These are phyloP conservation scores for Rhizopogon sp. DNA, from an alignment of 768 basidiomycete species.

Conservation along the genomic window DNA sequence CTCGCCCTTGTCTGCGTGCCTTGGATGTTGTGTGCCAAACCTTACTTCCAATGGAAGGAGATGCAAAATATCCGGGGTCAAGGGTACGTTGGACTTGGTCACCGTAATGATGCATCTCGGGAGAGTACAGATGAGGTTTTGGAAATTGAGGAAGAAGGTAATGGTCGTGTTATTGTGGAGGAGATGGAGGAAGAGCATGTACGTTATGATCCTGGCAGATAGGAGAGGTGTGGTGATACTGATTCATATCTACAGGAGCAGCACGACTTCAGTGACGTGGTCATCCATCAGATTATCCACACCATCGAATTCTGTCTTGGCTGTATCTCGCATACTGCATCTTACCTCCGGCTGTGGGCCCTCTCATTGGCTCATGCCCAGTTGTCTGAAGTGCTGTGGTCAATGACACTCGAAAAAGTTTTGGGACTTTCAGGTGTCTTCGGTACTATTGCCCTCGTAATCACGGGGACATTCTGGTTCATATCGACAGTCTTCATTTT, in stretches of 20 bases:
- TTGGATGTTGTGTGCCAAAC: constrained; percentile 90
- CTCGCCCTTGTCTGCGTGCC: constrained; percentile 87
- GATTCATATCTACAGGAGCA: constrained; percentile 47
- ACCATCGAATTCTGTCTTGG: constrained; percentile 99
- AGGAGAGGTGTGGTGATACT: constrained; percentile 2
- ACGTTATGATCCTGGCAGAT: constrained; percentile 27
- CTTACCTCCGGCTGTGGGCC: constrained; percentile 93
- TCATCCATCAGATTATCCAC: constrained; percentile 97
- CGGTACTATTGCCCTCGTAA: constrained; percentile 47
- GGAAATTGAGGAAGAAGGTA: constrained; percentile 79
- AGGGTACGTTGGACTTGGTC: constrained; percentile 73
- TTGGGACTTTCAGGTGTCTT: constrained; percentile 62
- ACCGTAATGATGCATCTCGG: constrained; percentile 49
- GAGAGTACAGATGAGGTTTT: constrained; percentile 56
- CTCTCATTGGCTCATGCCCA: constrained; percentile 97
- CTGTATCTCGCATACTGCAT: constrained; percentile 96
- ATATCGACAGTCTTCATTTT: constrained; percentile 67
- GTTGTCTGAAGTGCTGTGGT: constrained; percentile 90
- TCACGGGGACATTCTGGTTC: constrained; percentile 75
- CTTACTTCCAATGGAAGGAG: constrained; percentile 89
- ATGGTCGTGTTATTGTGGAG: constrained; percentile 69
- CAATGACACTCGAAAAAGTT: constrained; percentile 70
- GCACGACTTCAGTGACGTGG: constrained; percentile 91
- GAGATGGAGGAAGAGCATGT: constrained; percentile 69
- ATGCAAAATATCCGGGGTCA: constrained; percentile 76